These are phyloP conservation scores for Ceratobasidium sp. DNA, from an alignment of 1,284 basidiomycete genomes.

Conservation along the genomic window DNA sequence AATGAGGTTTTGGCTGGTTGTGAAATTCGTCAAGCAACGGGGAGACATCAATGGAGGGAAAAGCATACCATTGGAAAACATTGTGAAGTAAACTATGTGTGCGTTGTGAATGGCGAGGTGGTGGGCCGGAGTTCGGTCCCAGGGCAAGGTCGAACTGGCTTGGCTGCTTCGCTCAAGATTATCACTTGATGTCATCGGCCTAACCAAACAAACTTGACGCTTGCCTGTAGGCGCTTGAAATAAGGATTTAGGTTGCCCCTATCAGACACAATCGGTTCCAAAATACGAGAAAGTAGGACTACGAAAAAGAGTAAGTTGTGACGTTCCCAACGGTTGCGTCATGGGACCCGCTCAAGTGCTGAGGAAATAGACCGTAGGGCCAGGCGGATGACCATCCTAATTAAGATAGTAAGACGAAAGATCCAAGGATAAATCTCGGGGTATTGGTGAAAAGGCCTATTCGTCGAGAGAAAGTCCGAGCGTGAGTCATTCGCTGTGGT, in stretches of 20 bases:
- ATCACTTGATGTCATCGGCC: background rate
- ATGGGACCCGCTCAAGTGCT: background rate
- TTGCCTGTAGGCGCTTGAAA: background rate
- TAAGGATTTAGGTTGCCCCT: background rate
- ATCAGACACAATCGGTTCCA: background rate
- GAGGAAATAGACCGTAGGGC: no score
- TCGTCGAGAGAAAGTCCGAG: no score
- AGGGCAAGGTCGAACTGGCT: background rate
- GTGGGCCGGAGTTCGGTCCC: background rate
- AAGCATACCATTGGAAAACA: slow-evolving; percentile 1
- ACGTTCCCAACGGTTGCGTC: background rate
- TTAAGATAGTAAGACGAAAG: no score
- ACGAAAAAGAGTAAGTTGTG: no score
- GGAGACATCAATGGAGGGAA: background rate
- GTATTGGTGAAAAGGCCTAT: no score
- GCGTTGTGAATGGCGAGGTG: background rate
- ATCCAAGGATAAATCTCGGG: no score
- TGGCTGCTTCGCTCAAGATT: background rate
- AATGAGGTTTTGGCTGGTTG: background rate
- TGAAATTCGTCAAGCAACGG: background rate
- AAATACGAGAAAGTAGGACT: no score
- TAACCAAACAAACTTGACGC: background rate
- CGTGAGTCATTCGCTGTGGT: no score
- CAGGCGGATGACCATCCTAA: no score
- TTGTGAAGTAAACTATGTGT: background rate